Conservation (phyloP, 1,284 basidiomycete genomes). For the Schizophyllum amplum region DNA sequence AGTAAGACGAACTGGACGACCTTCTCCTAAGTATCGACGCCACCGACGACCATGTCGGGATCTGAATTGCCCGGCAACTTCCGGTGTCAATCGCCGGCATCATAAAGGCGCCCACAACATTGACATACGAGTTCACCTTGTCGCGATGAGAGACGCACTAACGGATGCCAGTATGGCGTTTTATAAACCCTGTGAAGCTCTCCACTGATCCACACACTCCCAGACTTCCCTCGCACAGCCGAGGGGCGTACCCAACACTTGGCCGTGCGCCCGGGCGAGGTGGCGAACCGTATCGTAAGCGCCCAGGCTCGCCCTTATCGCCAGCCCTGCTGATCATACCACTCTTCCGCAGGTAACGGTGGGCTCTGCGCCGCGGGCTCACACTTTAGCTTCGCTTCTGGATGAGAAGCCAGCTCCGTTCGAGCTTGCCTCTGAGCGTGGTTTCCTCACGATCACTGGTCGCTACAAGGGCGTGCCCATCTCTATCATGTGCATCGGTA, state of each 20-base stretch:
- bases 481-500: conserved; percentile 75
- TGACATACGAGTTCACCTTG: conserved; percentile 9
- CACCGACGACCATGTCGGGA: too few species aligned
- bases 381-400: conserved; percentile 48
- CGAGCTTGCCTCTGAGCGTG: conserved; percentile 61
- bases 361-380: conserved; percentile 64
- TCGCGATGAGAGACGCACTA: conserved; percentile 45
- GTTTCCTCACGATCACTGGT: conserved; percentile 77
- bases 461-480: conserved; percentile 62
- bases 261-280: conserved; percentile 65
- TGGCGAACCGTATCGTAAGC: conserved; percentile 74
- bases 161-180: conserved; percentile 50
- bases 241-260: conserved; percentile 72
- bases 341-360: conserved; percentile 68
- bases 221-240: conserved; percentile 68
- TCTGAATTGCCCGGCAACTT: too few species aligned
- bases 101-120: background rate
- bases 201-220: conserved; percentile 16
- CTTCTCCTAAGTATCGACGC: too few species aligned
- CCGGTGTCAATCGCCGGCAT: background rate
- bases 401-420: conserved; percentile 55
- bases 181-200: conserved; percentile 1
- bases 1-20: too few species aligned
- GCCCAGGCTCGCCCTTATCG: too few species aligned
- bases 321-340: background rate